Conservation (phyloP, 1,139 yeast genomes). For the Blastobotrys arbuscula region DNA sequence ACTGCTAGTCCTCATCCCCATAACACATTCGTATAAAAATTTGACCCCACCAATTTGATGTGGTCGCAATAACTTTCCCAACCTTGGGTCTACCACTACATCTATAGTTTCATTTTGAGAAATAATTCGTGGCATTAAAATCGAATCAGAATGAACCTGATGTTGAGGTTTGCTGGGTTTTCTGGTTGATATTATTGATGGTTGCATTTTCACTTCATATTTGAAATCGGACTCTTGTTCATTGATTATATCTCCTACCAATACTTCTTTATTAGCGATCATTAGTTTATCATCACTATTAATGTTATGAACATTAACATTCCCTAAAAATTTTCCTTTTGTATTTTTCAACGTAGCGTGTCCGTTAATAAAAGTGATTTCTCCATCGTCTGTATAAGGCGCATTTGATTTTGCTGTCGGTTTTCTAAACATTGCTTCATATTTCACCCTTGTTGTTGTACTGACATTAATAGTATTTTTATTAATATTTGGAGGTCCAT, state of each 20-base stretch:
- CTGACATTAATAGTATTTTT: background rate
- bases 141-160: conserved; percentile 39
- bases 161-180: conserved; percentile 33
- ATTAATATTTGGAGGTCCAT: background rate
- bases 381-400: conserved; percentile 9
- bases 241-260: conserved; percentile 5
- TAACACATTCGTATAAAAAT: conserved; percentile 75
- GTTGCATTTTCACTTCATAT: background rate
- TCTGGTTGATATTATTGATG: background rate
- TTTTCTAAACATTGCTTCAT: conserved; percentile 10
- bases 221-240: background rate
- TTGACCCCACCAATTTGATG: conserved; percentile 83
- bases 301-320: background rate
- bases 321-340: conserved; percentile 6
- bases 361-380: background rate
- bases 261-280: conserved; percentile 13
- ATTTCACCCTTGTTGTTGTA: background rate
- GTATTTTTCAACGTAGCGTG: conserved; percentile 4
- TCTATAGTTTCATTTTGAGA: conserved; percentile 35
- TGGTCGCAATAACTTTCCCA: conserved; percentile 56
- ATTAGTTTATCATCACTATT: conserved; percentile 9
- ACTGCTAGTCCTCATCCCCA: conserved; percentile 50
- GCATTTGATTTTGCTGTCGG: conserved; percentile 1
- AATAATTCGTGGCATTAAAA: conserved; percentile 42
- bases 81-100: conserved; percentile 65